Evolutionary conservation across 495 filamentous ascomycete species (phyloP).

Genomic region (Tuber brumale): DNA sequence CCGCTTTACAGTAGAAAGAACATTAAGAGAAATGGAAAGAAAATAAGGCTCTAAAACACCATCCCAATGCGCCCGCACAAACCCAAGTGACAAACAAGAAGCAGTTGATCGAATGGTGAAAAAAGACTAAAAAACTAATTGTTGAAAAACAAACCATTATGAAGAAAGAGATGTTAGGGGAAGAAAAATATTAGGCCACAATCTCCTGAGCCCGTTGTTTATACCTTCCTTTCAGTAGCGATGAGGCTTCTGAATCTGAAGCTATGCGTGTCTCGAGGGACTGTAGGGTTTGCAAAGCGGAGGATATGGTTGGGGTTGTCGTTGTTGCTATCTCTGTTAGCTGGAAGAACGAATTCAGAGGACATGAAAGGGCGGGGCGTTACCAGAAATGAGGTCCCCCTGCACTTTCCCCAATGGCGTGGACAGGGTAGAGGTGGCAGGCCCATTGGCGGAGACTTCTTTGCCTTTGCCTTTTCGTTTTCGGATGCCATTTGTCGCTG

Average conservation of each 20-base stretch:
- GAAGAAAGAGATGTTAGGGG: background rate
- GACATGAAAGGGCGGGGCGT: background rate
- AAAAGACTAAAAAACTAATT: background rate
- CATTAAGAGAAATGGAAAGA: background rate
- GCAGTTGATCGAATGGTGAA: too few species aligned
- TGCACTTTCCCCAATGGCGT: background rate
- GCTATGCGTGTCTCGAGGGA: background rate
- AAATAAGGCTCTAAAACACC: background rate
- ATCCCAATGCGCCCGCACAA: background rate
- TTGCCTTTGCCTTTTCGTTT: background rate
- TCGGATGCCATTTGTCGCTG: background rate
- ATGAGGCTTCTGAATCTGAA: constrained; percentile 1
- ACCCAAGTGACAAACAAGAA: background rate
- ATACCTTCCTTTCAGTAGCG: background rate
- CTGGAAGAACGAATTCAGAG: background rate
- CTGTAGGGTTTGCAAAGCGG: background rate
- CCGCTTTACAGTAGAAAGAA: background rate
- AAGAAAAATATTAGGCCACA: background rate
- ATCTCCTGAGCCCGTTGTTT: background rate
- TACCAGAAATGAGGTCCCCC: background rate
- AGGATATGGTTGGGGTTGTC: background rate
- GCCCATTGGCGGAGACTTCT: background rate
- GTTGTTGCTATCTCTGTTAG: background rate
- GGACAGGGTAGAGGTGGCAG: background rate
- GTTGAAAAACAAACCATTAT: background rate